Conservation (phyloP, 2,329 filamentous ascomycete genomes). For the Epichloe gansuensis region DNA sequence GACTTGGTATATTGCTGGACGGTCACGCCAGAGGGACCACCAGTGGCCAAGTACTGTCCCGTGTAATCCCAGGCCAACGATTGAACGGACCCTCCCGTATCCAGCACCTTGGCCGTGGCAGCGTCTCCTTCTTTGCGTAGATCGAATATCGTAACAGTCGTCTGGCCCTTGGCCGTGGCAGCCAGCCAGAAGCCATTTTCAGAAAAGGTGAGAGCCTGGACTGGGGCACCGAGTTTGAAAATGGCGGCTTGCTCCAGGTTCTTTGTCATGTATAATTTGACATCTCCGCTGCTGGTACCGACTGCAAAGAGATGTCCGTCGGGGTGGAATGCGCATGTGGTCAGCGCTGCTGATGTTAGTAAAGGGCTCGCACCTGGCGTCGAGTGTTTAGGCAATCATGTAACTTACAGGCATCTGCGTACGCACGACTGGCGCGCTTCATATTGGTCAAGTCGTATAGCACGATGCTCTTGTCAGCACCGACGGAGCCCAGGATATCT, state of each 20-base stretch:
- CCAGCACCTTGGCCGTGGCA: constrained; percentile 69
- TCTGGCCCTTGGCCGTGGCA: constrained; percentile 63
- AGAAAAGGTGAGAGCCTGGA: constrained; percentile 72
- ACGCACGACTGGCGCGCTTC: constrained; percentile 63
- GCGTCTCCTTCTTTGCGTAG: constrained; percentile 81
- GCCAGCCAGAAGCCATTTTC: constrained; percentile 97
- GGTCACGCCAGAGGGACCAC: constrained; percentile 65
- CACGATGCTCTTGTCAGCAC: constrained; percentile 82
- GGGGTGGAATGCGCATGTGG: constrained; percentile 77
- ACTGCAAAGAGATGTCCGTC: constrained; percentile 90
- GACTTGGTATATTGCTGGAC: constrained; percentile 85
- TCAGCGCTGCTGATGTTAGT: constrained; percentile 43
- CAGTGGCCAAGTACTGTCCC: constrained; percentile 79
- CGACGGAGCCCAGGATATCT: constrained; percentile 73
- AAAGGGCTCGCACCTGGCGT: neutral
- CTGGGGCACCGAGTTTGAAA: constrained; percentile 55
- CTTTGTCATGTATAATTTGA: constrained; percentile 83
- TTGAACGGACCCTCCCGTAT: constrained; percentile 66
- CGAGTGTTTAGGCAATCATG: neutral
- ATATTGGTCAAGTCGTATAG: constrained; percentile 67
- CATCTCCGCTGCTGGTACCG: constrained; percentile 64
- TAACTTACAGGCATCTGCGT: constrained; percentile 62
- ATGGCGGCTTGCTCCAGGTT: constrained; percentile 63
- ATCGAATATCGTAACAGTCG: constrained; percentile 76
- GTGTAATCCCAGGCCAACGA: constrained; percentile 85